These are phyloP conservation scores for Xylariaceae sp. DNA, from an alignment of 2,329 filamentous ascomycete genomes.

Conservation along the genomic window DNA sequence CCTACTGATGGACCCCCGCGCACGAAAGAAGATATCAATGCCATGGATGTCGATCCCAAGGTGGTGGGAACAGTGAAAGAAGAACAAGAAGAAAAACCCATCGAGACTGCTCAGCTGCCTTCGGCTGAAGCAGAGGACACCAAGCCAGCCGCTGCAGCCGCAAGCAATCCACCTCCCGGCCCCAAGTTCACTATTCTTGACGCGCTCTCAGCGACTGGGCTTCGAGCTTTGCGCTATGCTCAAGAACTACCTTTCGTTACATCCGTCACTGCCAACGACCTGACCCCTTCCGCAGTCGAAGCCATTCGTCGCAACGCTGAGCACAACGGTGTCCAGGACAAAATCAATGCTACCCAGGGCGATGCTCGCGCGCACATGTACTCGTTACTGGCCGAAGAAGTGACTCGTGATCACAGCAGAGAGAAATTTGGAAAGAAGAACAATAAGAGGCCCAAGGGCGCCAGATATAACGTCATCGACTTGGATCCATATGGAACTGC, in stretches of 20 bases:
- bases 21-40: conserved; percentile 9
- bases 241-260: conserved; percentile 85
- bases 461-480: conserved; percentile 89
- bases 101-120: conserved; percentile 1
- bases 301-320: conserved; percentile 81
- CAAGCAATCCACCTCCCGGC: conserved; percentile 26
- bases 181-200: conserved; percentile 80
- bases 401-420: conserved; percentile 38
- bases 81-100: conserved; percentile 1
- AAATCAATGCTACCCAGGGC: conserved; percentile 68
- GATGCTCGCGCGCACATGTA: conserved; percentile 96
- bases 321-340: conserved; percentile 71
- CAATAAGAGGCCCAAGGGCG: conserved; percentile 33
- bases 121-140: conserved; percentile 12
- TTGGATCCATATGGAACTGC: conserved; percentile 95
- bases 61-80: conserved; percentile 4
- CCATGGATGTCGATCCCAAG: conserved; percentile 20
- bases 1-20: conserved; percentile 7
- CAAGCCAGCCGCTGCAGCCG: conserved; percentile 11
- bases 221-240: conserved; percentile 86
- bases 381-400: conserved; percentile 54
- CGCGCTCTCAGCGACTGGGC: conserved; percentile 87
- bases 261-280: conserved; percentile 82
- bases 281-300: conserved; percentile 71
- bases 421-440: conserved; percentile 38